A percentile compares a stretch with the other conserved stretches of the same genome.
phyloP scores from a whole-genome alignment of 495 filamentous ascomycete species.

The Articulospora tetracladia region DNA sequence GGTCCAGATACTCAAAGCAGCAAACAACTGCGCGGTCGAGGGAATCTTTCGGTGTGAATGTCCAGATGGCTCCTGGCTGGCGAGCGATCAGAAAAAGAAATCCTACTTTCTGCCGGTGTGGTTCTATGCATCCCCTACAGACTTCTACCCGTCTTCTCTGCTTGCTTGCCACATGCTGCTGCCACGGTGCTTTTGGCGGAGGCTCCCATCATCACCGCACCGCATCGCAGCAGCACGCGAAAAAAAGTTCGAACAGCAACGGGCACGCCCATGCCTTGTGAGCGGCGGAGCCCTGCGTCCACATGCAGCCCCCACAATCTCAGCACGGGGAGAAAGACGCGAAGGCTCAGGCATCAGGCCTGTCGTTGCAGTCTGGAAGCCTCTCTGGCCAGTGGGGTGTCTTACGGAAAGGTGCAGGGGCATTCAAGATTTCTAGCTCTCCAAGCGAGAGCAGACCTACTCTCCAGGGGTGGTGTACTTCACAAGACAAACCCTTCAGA shows the following conservation, averaged over 20 bases:
- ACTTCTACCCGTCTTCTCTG: conserved; percentile 18
- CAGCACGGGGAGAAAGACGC: conserved; percentile 9
- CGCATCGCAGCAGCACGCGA: too few species aligned
- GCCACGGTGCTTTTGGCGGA: not conserved
- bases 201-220: not conserved
- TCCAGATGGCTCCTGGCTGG: not conserved
- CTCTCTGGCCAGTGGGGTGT: not conserved
- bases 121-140: conserved; percentile 2
- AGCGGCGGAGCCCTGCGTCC: conserved; percentile 71
- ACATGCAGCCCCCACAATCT: conserved; percentile 67
- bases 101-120: conserved; percentile 1
- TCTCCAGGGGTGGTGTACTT: not conserved
- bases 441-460: not conserved
- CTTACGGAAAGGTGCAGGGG: not conserved
- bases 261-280: not conserved
- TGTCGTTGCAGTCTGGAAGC: conserved; percentile 4
- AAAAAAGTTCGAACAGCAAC: not conserved
- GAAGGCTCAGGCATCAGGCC: not conserved
- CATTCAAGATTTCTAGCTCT: not conserved
- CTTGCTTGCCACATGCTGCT: conserved; percentile 9
- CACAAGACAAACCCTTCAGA: not conserved
- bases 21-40: conserved; percentile 5
- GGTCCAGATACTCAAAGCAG: conserved; percentile 8
- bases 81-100: not conserved
- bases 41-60: not conserved